Base-by-base conservation (phyloP, 208 protist species). In the Leishmania gerbilli region DNA sequence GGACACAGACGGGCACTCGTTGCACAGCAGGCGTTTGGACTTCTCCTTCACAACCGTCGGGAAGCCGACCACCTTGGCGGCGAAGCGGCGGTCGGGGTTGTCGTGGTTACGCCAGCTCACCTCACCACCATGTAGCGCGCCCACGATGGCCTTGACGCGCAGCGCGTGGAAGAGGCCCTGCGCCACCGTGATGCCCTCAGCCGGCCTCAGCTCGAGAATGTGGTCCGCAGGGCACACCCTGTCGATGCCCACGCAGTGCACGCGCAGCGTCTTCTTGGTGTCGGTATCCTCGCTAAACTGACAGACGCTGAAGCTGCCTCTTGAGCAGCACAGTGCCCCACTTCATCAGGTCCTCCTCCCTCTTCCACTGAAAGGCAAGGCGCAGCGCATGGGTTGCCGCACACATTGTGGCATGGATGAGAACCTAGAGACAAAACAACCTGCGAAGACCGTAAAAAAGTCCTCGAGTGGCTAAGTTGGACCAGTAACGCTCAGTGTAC, bases 141-240 rank as follows among this genome's bases (percentile, higher is more conserved):
- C 74, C 17, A 37, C 64, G 37, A 67, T 76, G 56, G 56, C 37
- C 80, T 84, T 84, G 27, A 75, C 37, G 62, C 62, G 34, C 56
- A 80, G 80, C 68, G 77, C 62, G 51, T 84, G 80, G 68, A 76
- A 84, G 62, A 51, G 37, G 53, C 80, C 56, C 47, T 56, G 75
- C 80, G 77, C 80, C 75, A 77, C 76, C 40, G 80, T 84, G 80
- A 79, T 74, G 69, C 80, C 67, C 68, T 84, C 55, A 47, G 68
- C 67, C 5, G 75, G 75, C 80, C 77, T 69, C 47, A 72, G 80
- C 75, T 79, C 27, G 55, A 79, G 80, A 34, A 84, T 75, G 58
- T 72, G 60, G 21, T 76, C 75, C 0, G 69, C 80, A 40, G 47
- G 71, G 56, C 79, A 77, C 19, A 76, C 74, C 51, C 71, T 76